Evolutionary conservation across 164 flowering plant species (phyloP).

Genomic region (Cinnamomum micranthum): DNA sequence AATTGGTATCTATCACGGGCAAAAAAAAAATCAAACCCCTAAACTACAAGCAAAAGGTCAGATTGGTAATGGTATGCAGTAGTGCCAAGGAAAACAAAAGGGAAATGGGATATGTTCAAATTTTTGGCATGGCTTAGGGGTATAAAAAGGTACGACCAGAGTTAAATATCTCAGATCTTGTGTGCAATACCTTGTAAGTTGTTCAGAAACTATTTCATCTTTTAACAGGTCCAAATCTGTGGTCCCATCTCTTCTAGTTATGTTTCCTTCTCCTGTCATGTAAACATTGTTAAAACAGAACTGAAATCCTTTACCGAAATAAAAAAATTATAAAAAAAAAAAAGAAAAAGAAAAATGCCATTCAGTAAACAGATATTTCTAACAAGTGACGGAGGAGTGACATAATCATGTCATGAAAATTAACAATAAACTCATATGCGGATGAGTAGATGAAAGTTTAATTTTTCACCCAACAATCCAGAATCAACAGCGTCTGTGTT

Average conservation of each 20-base stretch:
- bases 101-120: background rate
- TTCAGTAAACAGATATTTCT: background rate
- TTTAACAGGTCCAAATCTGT: conserved; percentile 41
- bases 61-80: background rate
- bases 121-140: background rate
- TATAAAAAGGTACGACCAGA: background rate
- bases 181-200: conserved; percentile 67
- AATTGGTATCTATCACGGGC: background rate
- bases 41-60: background rate
- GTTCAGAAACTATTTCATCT: conserved; percentile 95
- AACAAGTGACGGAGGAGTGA: background rate
- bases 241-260: conserved; percentile 13
- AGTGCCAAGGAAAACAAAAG: background rate
- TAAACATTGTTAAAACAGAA: conserved; percentile 5
- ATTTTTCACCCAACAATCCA: background rate
- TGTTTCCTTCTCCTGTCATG: conserved; percentile 22
- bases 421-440: background rate
- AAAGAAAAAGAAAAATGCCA: background rate
- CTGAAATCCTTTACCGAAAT: background rate
- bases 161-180: background rate
- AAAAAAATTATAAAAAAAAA: background rate
- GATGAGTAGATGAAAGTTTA: background rate
- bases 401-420: background rate
- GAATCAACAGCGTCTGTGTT: background rate
- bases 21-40: background rate